phyloP scores from a whole-genome alignment of 2,329 filamentous ascomycete species.

The Amphichorda felina region DNA sequence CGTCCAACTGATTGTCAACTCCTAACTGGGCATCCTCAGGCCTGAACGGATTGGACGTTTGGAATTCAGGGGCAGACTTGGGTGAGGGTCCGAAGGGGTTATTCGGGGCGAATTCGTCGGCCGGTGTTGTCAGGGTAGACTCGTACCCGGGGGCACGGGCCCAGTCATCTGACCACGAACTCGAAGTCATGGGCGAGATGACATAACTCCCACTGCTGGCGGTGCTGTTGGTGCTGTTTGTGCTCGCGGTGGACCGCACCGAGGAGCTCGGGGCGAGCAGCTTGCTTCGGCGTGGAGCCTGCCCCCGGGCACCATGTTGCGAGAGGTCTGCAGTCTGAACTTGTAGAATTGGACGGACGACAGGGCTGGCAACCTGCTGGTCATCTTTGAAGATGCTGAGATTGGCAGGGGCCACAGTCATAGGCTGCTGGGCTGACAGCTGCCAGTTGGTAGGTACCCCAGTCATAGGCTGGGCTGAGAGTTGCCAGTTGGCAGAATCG shows the following conservation, averaged over 20 bases:
- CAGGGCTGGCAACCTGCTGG: background rate
- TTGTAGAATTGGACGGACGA: constrained; percentile 9
- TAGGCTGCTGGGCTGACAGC: constrained; percentile 8
- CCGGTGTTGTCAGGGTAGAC: constrained; percentile 32
- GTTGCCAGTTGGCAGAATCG: constrained; percentile 12
- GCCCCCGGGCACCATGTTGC: constrained; percentile 14
- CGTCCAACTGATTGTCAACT: no score
- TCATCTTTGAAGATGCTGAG: constrained; percentile 9
- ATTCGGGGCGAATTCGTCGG: constrained; percentile 19
- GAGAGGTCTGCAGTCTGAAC: constrained; percentile 23
- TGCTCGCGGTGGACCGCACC: constrained; percentile 32
- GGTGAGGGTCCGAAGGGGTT: constrained; percentile 1
- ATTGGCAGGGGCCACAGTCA: constrained; percentile 12
- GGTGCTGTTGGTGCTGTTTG: constrained; percentile 24
- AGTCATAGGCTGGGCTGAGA: constrained; percentile 9
- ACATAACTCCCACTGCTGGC: constrained; percentile 23
- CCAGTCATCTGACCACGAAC: constrained; percentile 25
- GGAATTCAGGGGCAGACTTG: no score
- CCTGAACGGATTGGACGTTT: no score
- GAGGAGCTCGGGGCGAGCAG: constrained; percentile 34
- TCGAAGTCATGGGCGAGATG: constrained; percentile 33
- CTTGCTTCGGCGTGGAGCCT: constrained; percentile 21
- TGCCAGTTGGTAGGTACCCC: constrained; percentile 13
- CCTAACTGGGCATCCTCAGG: no score
- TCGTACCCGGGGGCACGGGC: constrained; percentile 22